A percentile compares a stretch with the other conserved stretches of the same genome.
Evolutionary conservation across 768 basidiomycete genomes (phyloP).

Genomic region (Boletus patriciae): DNA sequence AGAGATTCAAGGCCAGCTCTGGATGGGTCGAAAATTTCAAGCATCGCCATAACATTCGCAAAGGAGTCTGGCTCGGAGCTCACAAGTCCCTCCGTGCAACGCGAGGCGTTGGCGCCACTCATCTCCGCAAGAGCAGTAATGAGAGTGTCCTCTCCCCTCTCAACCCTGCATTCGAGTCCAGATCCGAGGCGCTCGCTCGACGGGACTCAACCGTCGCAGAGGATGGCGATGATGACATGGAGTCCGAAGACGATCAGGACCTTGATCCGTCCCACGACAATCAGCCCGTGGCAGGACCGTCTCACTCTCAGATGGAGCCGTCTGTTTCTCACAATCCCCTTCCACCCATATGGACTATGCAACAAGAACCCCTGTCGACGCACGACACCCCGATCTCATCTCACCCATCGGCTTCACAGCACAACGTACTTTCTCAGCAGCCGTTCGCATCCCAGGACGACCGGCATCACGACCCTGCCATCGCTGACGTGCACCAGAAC

Average conservation of each 20-base stretch:
- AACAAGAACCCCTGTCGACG: slow-evolving; percentile 31
- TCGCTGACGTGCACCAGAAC: slow-evolving; percentile 28
- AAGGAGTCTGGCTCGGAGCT: slow-evolving; percentile 55
- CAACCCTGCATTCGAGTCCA: slow-evolving; percentile 40
- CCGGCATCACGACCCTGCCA: slow-evolving; percentile 27
- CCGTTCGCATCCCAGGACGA: slow-evolving; percentile 30
- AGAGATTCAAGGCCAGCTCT: slow-evolving; percentile 87
- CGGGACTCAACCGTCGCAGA: slow-evolving; percentile 31
- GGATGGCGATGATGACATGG: slow-evolving; percentile 37
- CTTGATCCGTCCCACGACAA: slow-evolving; percentile 27
- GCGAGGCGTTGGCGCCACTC: slow-evolving; percentile 32
- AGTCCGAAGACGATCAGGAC: slow-evolving; percentile 37
- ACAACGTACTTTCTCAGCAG: slow-evolving; percentile 32
- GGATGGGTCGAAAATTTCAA: slow-evolving; percentile 96
- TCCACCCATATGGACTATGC: slow-evolving; percentile 36
- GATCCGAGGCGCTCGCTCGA: slow-evolving; percentile 29
- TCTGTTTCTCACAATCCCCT: slow-evolving; percentile 31
- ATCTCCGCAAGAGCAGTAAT: slow-evolving; percentile 39
- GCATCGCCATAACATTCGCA: slow-evolving; percentile 71
- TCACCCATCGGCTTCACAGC: slow-evolving; percentile 28
- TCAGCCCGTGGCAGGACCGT: slow-evolving; percentile 29
- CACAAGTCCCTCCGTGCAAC: slow-evolving; percentile 37
- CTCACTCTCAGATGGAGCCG: slow-evolving; percentile 28
- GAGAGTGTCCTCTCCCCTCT: slow-evolving; percentile 39
- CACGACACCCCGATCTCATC: slow-evolving; percentile 33